Conservation (phyloP, 495 filamentous ascomycete genomes). For the Penicillium canariense region DNA sequence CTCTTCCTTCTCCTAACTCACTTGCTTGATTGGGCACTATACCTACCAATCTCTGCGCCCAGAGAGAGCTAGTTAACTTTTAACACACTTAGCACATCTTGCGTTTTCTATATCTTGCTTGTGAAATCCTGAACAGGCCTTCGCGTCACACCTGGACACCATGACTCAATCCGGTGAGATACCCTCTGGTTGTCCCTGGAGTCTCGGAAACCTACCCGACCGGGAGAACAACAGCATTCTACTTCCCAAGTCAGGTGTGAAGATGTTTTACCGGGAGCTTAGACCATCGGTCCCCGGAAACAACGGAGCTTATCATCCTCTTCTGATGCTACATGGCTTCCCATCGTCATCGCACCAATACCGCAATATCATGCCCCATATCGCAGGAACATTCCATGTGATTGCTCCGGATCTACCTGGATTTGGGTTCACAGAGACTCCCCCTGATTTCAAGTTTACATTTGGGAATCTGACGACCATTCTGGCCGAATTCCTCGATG, state of each 20-base stretch:
- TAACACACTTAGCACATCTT: no score
- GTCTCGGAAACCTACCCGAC: no score
- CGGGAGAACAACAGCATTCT: no score
- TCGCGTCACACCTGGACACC: no score
- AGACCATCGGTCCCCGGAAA: constrained; percentile 30
- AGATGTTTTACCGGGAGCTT: constrained; percentile 54
- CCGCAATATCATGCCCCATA: constrained; percentile 59
- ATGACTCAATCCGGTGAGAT: no score
- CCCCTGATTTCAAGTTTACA: constrained; percentile 47
- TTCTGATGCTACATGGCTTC: constrained; percentile 65
- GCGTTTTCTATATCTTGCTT: no score
- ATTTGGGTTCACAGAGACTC: constrained; percentile 56
- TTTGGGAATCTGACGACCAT: constrained; percentile 50
- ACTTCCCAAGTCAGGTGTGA: constrained; percentile 15
- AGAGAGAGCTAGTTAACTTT: no score
- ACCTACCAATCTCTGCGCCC: no score
- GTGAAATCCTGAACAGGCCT: no score
- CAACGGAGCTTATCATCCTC: constrained; percentile 30
- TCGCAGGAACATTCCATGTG: constrained; percentile 51
- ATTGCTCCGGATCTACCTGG: constrained; percentile 62
- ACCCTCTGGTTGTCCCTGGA: no score
- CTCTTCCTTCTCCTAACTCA: no score
- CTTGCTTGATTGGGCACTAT: no score
- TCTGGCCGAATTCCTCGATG: constrained; percentile 47
- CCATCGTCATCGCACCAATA: constrained; percentile 62